Evolutionary conservation across 768 basidiomycete species (phyloP).

Genomic region (Lepiota brunneoincarnata): DNA sequence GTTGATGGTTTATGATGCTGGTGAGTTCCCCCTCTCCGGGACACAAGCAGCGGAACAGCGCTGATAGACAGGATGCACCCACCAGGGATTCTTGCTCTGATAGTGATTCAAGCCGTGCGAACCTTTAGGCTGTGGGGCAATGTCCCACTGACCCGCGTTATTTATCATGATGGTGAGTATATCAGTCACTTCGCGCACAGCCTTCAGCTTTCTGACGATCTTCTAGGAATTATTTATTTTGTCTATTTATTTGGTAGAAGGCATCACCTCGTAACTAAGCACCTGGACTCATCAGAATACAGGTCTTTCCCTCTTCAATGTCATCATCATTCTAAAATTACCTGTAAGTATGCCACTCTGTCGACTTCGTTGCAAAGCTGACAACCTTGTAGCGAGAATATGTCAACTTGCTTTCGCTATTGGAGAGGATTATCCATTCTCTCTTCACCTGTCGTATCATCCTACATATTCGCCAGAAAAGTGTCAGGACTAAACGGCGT

Average conservation of each 20-base stretch:
- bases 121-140: constrained; percentile 4
- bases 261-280: background rate
- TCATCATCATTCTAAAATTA: constrained; percentile 4
- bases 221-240: constrained; percentile 14
- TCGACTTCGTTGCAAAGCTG: background rate
- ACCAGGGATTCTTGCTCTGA: constrained; percentile 4
- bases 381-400: background rate
- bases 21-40: background rate
- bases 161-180: constrained; percentile 10
- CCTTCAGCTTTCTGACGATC: background rate
- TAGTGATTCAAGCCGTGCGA: constrained; percentile 2
- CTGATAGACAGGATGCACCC: background rate
- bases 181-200: background rate
- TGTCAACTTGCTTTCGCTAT: constrained; percentile 4
- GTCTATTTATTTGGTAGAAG: constrained; percentile 10
- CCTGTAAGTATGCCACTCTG: constrained; percentile 2
- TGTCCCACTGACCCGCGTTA: constrained; percentile 5
- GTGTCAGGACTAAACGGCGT: background rate
- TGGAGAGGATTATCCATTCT: constrained; percentile 8
- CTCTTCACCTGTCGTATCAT: constrained; percentile 7
- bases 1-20: constrained; percentile 7
- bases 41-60: background rate
- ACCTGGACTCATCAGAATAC: background rate
- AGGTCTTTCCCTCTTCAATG: constrained; percentile 10
- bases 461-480: background rate